phyloP scores from a whole-genome alignment of 352 stramenopile genomes.

The Pythium guiyangense region DNA sequence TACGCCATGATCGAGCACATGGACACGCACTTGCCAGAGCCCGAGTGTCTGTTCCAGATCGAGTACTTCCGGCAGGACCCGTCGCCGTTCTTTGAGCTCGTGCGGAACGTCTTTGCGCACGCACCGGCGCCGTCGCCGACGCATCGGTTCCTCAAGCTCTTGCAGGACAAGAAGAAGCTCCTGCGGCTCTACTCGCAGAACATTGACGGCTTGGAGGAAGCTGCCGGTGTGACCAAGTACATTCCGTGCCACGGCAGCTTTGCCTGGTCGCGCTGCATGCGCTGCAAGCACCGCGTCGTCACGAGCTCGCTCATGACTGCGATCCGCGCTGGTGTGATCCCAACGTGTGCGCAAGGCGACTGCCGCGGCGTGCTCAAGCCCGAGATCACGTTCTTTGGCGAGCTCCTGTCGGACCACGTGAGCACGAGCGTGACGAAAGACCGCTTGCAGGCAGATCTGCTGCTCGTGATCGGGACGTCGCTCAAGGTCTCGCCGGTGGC shows the following conservation, averaged over 20 bases:
- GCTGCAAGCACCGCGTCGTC: constrained; percentile 62
- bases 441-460: constrained; percentile 84
- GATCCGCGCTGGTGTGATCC: constrained; percentile 74
- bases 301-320: constrained; percentile 57
- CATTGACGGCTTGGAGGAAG: constrained; percentile 95
- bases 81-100: constrained; percentile 95
- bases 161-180: constrained; percentile 91
- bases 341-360: constrained; percentile 49
- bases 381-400: constrained; percentile 97
- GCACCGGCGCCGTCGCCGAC: constrained; percentile 88
- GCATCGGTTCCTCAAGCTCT: constrained; percentile 92
- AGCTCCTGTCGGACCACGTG: constrained; percentile 90
- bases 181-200: constrained; percentile 97
- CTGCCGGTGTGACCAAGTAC: constrained; percentile 88
- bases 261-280: constrained; percentile 87
- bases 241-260: constrained; percentile 95
- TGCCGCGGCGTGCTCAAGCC: constrained; percentile 95
- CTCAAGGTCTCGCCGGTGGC: constrained; percentile 95
- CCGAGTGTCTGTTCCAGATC: constrained; percentile 98
- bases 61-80: constrained; percentile 96
- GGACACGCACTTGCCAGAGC: constrained; percentile 88
- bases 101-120: constrained; percentile 67
- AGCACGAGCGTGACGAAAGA: constrained; percentile 71
- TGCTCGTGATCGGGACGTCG: constrained; percentile 98
- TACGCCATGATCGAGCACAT: constrained; percentile 82